These are phyloP conservation scores for Talaromyces albobiverticillius DNA, from an alignment of 2,329 filamentous ascomycete species.

Conservation along the genomic window DNA sequence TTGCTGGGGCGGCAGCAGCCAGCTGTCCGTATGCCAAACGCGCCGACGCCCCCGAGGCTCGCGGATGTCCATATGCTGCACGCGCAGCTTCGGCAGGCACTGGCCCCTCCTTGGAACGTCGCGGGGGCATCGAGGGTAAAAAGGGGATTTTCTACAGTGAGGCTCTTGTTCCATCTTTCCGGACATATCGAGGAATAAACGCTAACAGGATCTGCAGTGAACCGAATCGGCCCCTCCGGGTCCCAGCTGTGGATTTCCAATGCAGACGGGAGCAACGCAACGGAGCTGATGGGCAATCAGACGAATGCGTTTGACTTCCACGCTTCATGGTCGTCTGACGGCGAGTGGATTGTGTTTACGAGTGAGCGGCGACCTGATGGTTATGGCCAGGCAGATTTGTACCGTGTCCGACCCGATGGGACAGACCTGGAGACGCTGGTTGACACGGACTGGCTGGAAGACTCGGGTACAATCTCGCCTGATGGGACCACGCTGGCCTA, in stretches of 20 bases:
- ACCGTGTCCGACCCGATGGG: slow-evolving; percentile 35
- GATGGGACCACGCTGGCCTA: slow-evolving; percentile 39
- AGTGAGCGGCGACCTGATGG: slow-evolving; percentile 37
- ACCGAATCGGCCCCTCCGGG: slow-evolving; percentile 32
- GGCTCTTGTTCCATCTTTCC: too few species aligned
- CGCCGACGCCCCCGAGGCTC: too few species aligned
- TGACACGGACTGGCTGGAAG: slow-evolving; percentile 35
- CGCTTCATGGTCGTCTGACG: slow-evolving; percentile 37
- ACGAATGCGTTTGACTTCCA: slow-evolving; percentile 39
- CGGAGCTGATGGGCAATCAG: slow-evolving; percentile 28
- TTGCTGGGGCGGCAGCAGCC: too few species aligned
- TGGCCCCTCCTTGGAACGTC: too few species aligned
- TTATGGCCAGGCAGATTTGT: slow-evolving; percentile 40
- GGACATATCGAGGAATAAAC: too few species aligned
- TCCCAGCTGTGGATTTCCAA: slow-evolving; percentile 34
- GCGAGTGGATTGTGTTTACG: slow-evolving; percentile 41
- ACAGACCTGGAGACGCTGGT: slow-evolving; percentile 33
- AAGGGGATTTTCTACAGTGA: too few species aligned
- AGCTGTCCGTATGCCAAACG: too few species aligned
- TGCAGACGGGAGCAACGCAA: slow-evolving; percentile 38
- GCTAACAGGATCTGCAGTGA: slow-evolving; percentile 20
- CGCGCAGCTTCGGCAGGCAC: too few species aligned
- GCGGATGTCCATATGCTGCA: too few species aligned
- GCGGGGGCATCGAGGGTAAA: too few species aligned
- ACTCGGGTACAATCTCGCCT: slow-evolving; percentile 36